A percentile compares a stretch with the other conserved stretches of the same genome.
Evolutionary conservation across 768 basidiomycete genomes (phyloP).

Genomic region (Hypholoma sublateritium): DNA sequence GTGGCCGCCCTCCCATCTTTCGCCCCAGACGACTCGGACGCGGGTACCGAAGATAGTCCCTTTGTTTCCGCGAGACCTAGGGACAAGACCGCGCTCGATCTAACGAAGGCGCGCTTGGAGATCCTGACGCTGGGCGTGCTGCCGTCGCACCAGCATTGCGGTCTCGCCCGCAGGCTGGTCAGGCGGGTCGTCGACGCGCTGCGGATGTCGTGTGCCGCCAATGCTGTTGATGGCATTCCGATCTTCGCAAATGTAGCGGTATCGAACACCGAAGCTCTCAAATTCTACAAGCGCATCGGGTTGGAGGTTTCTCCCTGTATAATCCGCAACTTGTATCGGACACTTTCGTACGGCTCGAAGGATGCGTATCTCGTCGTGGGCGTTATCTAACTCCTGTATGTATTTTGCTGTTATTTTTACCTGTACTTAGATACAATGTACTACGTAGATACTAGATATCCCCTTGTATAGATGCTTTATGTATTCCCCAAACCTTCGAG

Average conservation of each 20-base stretch:
- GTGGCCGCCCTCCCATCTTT: slow-evolving; percentile 15
- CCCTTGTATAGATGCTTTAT: not conserved
- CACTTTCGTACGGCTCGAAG: slow-evolving; percentile 32
- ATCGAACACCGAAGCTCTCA: slow-evolving; percentile 38
- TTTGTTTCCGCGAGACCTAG: slow-evolving; percentile 11
- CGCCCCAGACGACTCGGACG: slow-evolving; percentile 10
- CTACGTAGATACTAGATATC: not conserved
- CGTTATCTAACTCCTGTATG: slow-evolving; percentile 14
- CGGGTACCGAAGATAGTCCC: slow-evolving; percentile 1
- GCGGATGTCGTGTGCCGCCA: slow-evolving; percentile 23
- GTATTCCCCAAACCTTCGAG: not conserved
- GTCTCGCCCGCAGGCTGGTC: slow-evolving; percentile 44
- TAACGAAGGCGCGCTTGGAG: slow-evolving; percentile 35
- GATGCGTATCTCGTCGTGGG: slow-evolving; percentile 45
- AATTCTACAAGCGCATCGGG: slow-evolving; percentile 46
- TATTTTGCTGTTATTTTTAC: slow-evolving; percentile 8
- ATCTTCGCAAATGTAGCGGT: slow-evolving; percentile 47
- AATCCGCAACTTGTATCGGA: slow-evolving; percentile 39
- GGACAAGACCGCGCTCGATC: slow-evolving; percentile 18
- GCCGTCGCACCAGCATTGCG: slow-evolving; percentile 40
- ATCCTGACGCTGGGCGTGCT: slow-evolving; percentile 54
- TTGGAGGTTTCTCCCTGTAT: slow-evolving; percentile 32
- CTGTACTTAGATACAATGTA: not conserved
- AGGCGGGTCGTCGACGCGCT: slow-evolving; percentile 29
- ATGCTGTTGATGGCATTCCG: slow-evolving; percentile 24